Conservation (phyloP, 305 asterid genomes). For the Fraxinus angustifolia region DNA sequence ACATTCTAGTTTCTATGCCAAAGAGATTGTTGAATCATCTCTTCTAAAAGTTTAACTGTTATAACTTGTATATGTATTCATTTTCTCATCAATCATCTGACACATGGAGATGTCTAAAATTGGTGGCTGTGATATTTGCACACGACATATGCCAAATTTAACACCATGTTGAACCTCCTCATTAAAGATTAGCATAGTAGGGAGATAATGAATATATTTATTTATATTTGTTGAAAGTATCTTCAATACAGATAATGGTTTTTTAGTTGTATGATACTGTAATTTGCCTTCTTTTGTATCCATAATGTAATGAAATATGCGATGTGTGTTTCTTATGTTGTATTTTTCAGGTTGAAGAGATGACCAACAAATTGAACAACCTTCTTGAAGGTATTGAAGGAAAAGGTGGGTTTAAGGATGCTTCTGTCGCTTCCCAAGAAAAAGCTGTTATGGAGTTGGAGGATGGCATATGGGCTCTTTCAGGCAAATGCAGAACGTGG, state of each 20-base stretch:
- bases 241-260: not conserved
- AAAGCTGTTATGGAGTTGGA: conserved; percentile 59
- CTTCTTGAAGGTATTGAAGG: conserved; percentile 79
- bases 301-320: conserved; percentile 14
- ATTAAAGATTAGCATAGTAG: not conserved
- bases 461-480: conserved; percentile 59
- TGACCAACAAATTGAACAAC: conserved; percentile 63
- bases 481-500: conserved; percentile 65
- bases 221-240: not conserved
- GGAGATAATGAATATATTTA: not conserved
- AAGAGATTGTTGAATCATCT: not conserved
- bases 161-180: not conserved
- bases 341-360: conserved; percentile 71
- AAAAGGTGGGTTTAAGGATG: conserved; percentile 74
- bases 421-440: conserved; percentile 60
- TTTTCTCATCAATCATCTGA: not conserved
- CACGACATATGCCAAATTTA: not conserved
- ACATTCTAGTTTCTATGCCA: not conserved
- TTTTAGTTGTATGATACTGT: not conserved
- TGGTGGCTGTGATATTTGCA: conserved; percentile 2
- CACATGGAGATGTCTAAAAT: not conserved
- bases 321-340: conserved; percentile 15
- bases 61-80: not conserved
- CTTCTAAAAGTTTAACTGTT: not conserved
- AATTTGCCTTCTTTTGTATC: conserved; percentile 14